Evolutionary conservation across 1,139 yeast genomes (phyloP).

Genomic region (Pneumocystis murina): DNA sequence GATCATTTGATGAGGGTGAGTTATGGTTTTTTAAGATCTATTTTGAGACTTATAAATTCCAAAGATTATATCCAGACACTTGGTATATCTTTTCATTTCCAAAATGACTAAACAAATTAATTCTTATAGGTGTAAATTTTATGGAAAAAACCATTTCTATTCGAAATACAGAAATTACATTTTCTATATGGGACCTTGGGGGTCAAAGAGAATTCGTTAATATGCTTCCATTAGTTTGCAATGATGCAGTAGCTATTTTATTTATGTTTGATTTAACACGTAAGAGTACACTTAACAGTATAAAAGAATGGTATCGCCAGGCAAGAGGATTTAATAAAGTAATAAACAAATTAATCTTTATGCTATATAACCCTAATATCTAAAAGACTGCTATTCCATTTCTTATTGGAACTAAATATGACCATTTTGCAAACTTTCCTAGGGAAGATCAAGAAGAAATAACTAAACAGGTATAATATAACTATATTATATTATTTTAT

Average conservation of each 20-base stretch:
- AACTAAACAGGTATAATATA: constrained; percentile 38
- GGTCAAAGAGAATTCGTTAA: constrained; percentile 93
- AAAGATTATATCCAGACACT: constrained; percentile 57
- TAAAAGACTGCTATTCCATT: constrained; percentile 71
- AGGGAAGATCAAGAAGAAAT: constrained; percentile 73
- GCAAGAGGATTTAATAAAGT: constrained; percentile 69
- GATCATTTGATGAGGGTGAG: constrained; percentile 63
- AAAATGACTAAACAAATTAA: background rate
- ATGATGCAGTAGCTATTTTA: constrained; percentile 84
- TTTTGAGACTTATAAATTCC: background rate
- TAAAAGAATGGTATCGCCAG: constrained; percentile 91
- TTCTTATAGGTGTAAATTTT: constrained; percentile 66
- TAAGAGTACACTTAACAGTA: constrained; percentile 67
- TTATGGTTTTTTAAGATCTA: constrained; percentile 17
- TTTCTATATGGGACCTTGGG: constrained; percentile 92
- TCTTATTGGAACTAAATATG: constrained; percentile 87
- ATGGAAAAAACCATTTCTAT: constrained; percentile 83
- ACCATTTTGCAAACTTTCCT: constrained; percentile 55
- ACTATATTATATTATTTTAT: background rate
- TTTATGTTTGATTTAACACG: constrained; percentile 88
- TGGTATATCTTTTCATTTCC: constrained; percentile 12
- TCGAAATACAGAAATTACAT: constrained; percentile 77
- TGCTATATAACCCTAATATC: background rate
- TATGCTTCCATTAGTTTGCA: constrained; percentile 87
- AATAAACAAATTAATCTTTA: background rate